A percentile compares a stretch with the other conserved stretches of the same genome.
These are phyloP conservation scores for Debaryomyces subglobosus DNA, from an alignment of 1,139 yeast genomes.

Conservation along the genomic window DNA sequence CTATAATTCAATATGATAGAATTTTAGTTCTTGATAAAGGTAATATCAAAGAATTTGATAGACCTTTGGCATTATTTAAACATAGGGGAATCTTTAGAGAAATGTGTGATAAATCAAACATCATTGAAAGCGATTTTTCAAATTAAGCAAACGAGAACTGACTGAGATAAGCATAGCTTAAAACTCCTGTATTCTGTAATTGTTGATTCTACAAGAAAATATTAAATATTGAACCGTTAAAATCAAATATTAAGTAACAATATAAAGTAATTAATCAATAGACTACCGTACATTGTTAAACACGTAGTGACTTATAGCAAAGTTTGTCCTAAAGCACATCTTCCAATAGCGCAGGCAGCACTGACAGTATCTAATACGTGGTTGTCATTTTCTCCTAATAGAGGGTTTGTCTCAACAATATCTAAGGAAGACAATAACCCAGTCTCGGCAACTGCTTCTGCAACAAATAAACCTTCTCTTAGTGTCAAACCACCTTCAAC, in stretches of 20 bases:
- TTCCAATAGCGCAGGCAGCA: slow-evolving; percentile 88
- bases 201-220: not conserved
- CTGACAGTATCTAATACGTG: slow-evolving; percentile 84
- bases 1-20: slow-evolving; percentile 41
- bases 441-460: slow-evolving; percentile 88
- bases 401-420: slow-evolving; percentile 92
- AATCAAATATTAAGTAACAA: too few relatives aligned
- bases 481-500: slow-evolving; percentile 95
- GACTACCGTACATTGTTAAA: too few relatives aligned
- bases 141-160: not conserved
- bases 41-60: slow-evolving; percentile 23
- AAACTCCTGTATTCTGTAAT: too few relatives aligned
- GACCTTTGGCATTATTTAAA: slow-evolving; percentile 26
- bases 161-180: too few relatives aligned
- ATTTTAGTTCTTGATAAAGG: slow-evolving; percentile 40
- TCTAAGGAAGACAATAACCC: slow-evolving; percentile 87
- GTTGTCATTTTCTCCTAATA: slow-evolving; percentile 74
- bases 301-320: slow-evolving; percentile 46
- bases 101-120: slow-evolving; percentile 64
- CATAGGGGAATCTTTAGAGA: slow-evolving; percentile 40
- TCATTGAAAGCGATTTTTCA: slow-evolving; percentile 18
- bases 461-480: slow-evolving; percentile 91
- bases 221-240: too few relatives aligned
- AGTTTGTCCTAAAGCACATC: slow-evolving; percentile 95
- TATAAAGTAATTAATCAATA: too few relatives aligned